phyloP scores from a whole-genome alignment of 1,284 basidiomycete genomes.

The Malassezia yamatoensis region DNA sequence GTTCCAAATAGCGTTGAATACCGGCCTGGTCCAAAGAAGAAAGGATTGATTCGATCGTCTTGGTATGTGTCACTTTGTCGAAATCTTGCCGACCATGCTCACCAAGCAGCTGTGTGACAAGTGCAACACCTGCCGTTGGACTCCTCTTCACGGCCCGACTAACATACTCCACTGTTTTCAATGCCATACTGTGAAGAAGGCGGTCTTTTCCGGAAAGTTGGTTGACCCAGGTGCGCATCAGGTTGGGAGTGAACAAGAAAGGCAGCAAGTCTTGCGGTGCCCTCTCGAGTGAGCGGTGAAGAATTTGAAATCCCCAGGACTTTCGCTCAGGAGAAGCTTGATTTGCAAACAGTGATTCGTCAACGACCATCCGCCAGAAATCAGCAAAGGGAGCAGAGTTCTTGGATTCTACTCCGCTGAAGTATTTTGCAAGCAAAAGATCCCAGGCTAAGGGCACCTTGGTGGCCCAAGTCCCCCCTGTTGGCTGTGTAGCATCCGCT shows the following conservation, averaged over 20 bases:
- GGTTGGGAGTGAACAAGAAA: slow-evolving; percentile 84
- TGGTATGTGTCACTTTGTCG: slow-evolving; percentile 81
- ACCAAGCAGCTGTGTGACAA: slow-evolving; percentile 77
- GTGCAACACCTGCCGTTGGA: slow-evolving; percentile 69
- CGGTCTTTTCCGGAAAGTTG: slow-evolving; percentile 78
- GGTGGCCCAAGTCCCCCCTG: slow-evolving; percentile 62
- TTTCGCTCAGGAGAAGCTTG: slow-evolving; percentile 78
- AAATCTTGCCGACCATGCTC: slow-evolving; percentile 77
- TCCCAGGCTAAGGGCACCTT: slow-evolving; percentile 89
- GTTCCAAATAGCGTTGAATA: slow-evolving; percentile 66
- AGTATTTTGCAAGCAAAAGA: slow-evolving; percentile 64
- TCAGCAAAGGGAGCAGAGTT: slow-evolving; percentile 69
- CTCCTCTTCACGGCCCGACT: slow-evolving; percentile 65
- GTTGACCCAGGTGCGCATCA: slow-evolving; percentile 94
- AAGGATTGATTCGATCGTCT: slow-evolving; percentile 78
- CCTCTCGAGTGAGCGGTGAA: slow-evolving; percentile 67
- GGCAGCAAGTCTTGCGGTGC: slow-evolving; percentile 62
- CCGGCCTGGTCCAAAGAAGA: slow-evolving; percentile 65
- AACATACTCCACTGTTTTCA: slow-evolving; percentile 54
- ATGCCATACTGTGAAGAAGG: slow-evolving; percentile 75
- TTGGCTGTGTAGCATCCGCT: slow-evolving; percentile 30
- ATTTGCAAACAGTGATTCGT: slow-evolving; percentile 78
- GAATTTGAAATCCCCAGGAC: slow-evolving; percentile 89
- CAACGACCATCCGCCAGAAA: slow-evolving; percentile 79
- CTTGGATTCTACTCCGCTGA: slow-evolving; percentile 51